Base-by-base conservation (phyloP, 169 alveolate genomes). In the Plasmodium berghei region DNA sequence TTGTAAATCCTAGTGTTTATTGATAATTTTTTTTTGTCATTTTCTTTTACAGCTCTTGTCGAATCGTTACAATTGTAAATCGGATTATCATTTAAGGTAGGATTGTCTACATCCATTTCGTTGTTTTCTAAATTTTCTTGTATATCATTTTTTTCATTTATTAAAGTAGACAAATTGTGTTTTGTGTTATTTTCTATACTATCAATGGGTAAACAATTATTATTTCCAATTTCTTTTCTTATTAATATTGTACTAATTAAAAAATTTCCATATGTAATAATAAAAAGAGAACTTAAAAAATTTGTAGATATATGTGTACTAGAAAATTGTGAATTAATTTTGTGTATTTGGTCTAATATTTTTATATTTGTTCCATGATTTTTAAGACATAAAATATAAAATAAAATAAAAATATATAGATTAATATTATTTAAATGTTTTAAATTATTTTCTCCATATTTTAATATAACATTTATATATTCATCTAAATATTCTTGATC, bases 381-480 rank as follows among this genome's bases (percentile, higher is more conserved):
- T 42, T 77, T 77, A 40, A 77, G 52, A 14, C 89, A 77, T 12
- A 77, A 70, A 24, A 77, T 40, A 55, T 40, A 77, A 52, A 77
- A 77, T 28, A 77, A 63, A 48, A 77, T 63, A 42, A 77, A 77
- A 6, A 77, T 22, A 64, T 77, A 77, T 1, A 77, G 5, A 52
- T 77, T 77, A 0, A 34, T 22, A 63, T 77, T 77, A 24, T 14
- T 24, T 18, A 77, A 0, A 34, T 49, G 1, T 46, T 77, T 34
- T 22, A n/a, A 28, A 66, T 77, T 26, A 8, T 64, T 64, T 22
- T 49, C 62, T 10, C 89, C 74, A 77, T 49, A 77, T 12, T 52
- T 28, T 40, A 77, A 8, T n/a, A 77, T 77, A 1, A 69, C 67
- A 12, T 77, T 55, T 48, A 77, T 42, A 46, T 77, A 77, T 69